Evolutionary conservation across 495 filamentous ascomycete genomes (phyloP), one percentile per base, ranked within the genome.

Genomic region (Penicillium herquei): DNA sequence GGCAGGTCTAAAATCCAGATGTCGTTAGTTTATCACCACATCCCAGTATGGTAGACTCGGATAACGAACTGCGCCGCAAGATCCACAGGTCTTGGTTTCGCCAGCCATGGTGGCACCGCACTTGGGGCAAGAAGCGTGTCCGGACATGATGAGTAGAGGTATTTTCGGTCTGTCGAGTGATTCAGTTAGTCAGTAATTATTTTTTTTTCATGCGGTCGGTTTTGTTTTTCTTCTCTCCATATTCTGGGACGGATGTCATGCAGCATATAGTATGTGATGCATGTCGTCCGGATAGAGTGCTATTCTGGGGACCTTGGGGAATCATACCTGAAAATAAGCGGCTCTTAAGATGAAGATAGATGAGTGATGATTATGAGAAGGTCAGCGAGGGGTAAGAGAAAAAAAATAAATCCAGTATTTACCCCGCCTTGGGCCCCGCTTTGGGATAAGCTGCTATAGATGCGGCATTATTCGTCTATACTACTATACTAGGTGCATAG

Each of bases 1-100:
- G 68, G 64, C 68, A 71, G 14, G 61, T 61, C 68, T 71, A 21
- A 12, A 9, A 18, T 2, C n/a, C n/a, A n/a, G n/a, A n/a, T n/a
- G n/a, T n/a, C 6, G 49, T 66, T 21, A 68, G 58, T 39, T 51
- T 37, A 5, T 33, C 44, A 49, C 51, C 57, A 43, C 13, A 50
- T 37, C 11, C 6, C n/a, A 13, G 42, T 13, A 12, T 18, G 17
- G 14, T 13, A 8, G 12, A 41, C 31, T 26, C 21, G 21, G 21
- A 26, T 17, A 45, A 67, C 72, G 48, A 51, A 75, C 72, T 45
- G 65, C 65, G 44, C 72, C 72, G 49, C 72, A 75, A 11, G 71
- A 69, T 18, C 59, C 55, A 57, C 72, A 75, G 57, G 35, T 73
- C 71, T 75, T 75, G 32, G 26, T 48, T 9, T 54, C 51, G 33